These are phyloP conservation scores for Naegleria lovaniensis DNA, from an alignment of 208 protist species.

Conservation along the genomic window DNA sequence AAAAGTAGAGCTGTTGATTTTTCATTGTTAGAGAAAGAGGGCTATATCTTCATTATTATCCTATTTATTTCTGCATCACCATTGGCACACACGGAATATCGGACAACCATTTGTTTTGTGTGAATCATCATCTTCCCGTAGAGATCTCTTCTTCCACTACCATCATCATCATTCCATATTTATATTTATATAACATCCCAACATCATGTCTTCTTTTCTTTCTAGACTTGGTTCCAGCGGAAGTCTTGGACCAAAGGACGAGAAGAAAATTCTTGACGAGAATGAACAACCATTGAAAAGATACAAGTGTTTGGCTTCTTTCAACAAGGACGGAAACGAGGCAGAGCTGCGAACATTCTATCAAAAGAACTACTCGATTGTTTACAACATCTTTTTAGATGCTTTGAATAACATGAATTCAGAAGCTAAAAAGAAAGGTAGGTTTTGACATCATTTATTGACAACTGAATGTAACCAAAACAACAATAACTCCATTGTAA, in stretches of 20 bases:
- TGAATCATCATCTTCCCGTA: no score
- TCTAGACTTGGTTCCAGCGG: not conserved
- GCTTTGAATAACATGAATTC: not conserved
- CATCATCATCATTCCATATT: no score
- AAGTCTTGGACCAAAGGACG: not conserved
- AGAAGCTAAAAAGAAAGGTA: not conserved
- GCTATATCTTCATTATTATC: no score
- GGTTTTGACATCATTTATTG: not conserved
- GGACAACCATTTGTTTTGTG: no score
- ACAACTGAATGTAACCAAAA: not conserved
- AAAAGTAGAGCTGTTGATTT: no score
- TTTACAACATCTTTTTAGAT: constrained; percentile 14
- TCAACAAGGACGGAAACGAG: not conserved
- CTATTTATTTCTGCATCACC: no score
- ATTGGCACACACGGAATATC: no score
- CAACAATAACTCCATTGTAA: no score
- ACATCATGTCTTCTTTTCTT: not conserved
- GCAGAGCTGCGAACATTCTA: not conserved
- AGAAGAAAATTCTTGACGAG: constrained; percentile 8
- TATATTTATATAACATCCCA: no score
- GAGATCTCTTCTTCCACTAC: no score
- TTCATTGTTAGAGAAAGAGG: no score
- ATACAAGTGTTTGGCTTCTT: not conserved
- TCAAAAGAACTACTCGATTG: not conserved
- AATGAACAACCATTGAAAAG: not conserved